Evolutionary conservation across 1,139 yeast genomes (phyloP), one percentile per base, ranked within the genome.

Genomic region (Meyerozyma athensensis): DNA sequence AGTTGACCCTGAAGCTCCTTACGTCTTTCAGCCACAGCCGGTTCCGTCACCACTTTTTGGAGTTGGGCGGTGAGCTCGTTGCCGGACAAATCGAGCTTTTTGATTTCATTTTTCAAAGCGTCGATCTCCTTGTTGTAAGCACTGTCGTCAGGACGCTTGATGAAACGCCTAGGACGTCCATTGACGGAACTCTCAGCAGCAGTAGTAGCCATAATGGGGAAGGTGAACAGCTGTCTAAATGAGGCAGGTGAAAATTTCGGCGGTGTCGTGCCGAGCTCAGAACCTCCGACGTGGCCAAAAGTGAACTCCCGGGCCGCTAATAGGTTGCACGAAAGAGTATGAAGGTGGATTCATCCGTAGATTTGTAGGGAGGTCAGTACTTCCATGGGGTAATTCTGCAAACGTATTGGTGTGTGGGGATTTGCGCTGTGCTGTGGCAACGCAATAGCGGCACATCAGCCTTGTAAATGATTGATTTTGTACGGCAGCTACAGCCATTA

Each of bases 101-200:
- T 80, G 61, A 90, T 77, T 55, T 84, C 86, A 35, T 74, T 74
- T 52, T 79, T 78, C 51, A 86, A 68, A 38, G 68, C 71, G 35
- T 72, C 77, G 47, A 86, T 59, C 52, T 77, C 74, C 46, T 72
- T 74, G 58, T 83, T 85, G 58, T 69, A 61, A 36, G 63, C 76
- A 49, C 77, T 65, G 57, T 77, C 79, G 59, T 89, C 95, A 43
- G 96, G 94, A 58, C 84, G 80, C 61, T 82, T 82, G 62, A 81
- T 73, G 59, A 73, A 76, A 51, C 74, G 77, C 60, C 72, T 70
- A 33, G 53, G 50, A 22, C 49, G 38, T 48, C 56, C 34, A 39
- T 39, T 44, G 35, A 49, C 41, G 39, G 52, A 36, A 24, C 53
- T 42, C 39, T 54, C 37, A 36, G 44, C 46, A 36, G 44, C 46